Evolutionary conservation across 2,329 filamentous ascomycete genomes (phyloP).

Genomic region (Botrytis elliptica): DNA sequence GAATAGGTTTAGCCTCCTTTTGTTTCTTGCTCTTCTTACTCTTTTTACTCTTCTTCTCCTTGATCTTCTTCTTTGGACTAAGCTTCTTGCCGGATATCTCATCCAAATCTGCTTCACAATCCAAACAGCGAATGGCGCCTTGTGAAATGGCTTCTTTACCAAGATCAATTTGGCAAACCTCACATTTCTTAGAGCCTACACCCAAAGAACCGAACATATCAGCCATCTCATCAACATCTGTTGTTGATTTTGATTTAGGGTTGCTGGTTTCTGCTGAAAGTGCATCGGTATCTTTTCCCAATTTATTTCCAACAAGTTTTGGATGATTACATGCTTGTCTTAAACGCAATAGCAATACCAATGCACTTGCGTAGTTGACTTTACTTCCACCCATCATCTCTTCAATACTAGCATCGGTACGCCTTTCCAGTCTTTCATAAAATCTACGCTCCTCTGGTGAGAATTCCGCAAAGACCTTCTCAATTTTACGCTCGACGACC

Average conservation of each 20-base stretch:
- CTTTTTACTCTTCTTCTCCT: conserved; percentile 41
- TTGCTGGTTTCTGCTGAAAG: conserved; percentile 61
- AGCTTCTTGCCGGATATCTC: conserved; percentile 51
- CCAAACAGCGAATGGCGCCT: conserved; percentile 62
- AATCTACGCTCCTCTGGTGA: conserved; percentile 78
- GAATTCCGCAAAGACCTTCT: conserved; percentile 76
- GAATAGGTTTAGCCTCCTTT: conserved; percentile 26
- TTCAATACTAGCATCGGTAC: conserved; percentile 83
- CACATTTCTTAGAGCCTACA: conserved; percentile 40
- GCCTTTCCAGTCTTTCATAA: conserved; percentile 78
- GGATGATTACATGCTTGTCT: conserved; percentile 95
- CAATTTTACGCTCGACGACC: conserved; percentile 86
- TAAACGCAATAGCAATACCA: conserved; percentile 86
- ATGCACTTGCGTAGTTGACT: conserved; percentile 87
- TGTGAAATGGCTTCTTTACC: conserved; percentile 35
- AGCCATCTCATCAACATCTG: conserved; percentile 74
- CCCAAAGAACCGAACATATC: conserved; percentile 83
- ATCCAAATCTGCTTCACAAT: conserved; percentile 74
- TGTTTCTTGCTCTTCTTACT: conserved; percentile 36
- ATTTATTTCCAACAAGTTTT: conserved; percentile 78
- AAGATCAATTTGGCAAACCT: conserved; percentile 38
- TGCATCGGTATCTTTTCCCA: conserved; percentile 85
- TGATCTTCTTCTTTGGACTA: conserved; percentile 42
- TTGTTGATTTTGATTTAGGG: conserved; percentile 45
- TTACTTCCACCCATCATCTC: conserved; percentile 80